Evolutionary conservation across 352 stramenopile species (phyloP).

Genomic region (Blastocystis sp.): DNA sequence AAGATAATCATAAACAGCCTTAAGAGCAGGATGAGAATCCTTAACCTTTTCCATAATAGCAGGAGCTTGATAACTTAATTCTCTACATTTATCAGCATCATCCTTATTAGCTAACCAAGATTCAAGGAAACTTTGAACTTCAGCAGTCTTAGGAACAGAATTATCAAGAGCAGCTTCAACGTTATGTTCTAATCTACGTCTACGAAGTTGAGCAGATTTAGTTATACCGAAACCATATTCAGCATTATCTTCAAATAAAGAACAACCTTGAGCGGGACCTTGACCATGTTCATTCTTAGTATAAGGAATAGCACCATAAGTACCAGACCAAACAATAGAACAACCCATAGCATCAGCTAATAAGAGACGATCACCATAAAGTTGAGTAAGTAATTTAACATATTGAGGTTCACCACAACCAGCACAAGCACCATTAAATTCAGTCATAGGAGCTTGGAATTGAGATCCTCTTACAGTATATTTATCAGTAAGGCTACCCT

Average conservation of each 20-base stretch:
- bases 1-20: constrained; percentile 46
- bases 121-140: constrained; percentile 46
- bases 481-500: constrained; percentile 47
- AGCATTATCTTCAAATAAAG: constrained; percentile 51
- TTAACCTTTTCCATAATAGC: constrained; percentile 34
- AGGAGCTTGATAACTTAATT: constrained; percentile 44
- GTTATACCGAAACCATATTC: constrained; percentile 44
- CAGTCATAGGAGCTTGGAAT: constrained; percentile 48
- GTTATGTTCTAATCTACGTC: constrained; percentile 45
- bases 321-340: constrained; percentile 46
- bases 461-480: constrained; percentile 45
- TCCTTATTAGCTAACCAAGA: constrained; percentile 51
- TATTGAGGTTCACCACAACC: constrained; percentile 48
- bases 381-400: constrained; percentile 50
- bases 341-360: constrained; percentile 51
- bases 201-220: constrained; percentile 45
- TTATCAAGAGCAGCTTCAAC: constrained; percentile 42
- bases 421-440: constrained; percentile 48
- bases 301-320: constrained; percentile 48
- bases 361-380: constrained; percentile 51
- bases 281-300: constrained; percentile 43
- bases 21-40: constrained; percentile 39
- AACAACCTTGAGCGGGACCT: constrained; percentile 45
- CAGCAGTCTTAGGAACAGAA: constrained; percentile 38
- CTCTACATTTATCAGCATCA: constrained; percentile 48